These are phyloP conservation scores for Starmera dryadoides DNA, from an alignment of 805 yeast species.

Conservation along the genomic window DNA sequence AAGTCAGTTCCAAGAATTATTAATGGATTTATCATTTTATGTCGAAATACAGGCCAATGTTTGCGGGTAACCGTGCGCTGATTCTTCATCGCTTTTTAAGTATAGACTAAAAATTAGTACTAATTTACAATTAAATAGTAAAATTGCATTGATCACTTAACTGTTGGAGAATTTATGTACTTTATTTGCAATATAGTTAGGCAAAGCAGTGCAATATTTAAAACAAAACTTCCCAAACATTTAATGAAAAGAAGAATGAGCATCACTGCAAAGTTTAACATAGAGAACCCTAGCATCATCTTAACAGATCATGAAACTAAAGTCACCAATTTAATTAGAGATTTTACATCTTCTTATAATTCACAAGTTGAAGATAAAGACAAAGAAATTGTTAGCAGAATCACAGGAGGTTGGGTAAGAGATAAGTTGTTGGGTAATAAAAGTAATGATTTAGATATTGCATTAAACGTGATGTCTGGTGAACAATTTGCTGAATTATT, in stretches of 20 bases:
- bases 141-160: no score
- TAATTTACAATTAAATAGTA: no score
- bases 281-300: slow-evolving; percentile 16
- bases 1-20: no score
- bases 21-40: no score
- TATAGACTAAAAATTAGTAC: no score
- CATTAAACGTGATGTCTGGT: slow-evolving; percentile 79
- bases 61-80: no score
- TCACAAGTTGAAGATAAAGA: slow-evolving; percentile 2
- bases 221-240: not conserved
- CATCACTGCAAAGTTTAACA: slow-evolving; percentile 1
- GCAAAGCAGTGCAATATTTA: no score
- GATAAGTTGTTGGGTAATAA: slow-evolving; percentile 80
- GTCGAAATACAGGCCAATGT: no score
- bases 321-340: slow-evolving; percentile 32
- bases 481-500: slow-evolving; percentile 73
- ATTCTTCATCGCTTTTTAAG: no score
- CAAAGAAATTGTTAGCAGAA: slow-evolving; percentile 49
- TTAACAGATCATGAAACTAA: slow-evolving; percentile 35
- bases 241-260: not conserved
- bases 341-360: slow-evolving; percentile 34
- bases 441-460: slow-evolving; percentile 87
- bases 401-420: slow-evolving; percentile 98
- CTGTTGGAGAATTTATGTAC: no score
- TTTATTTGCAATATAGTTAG: no score